Percentiles rank a stretch among this genome's conserved stretches.
Conservation (phyloP, 306 rosid genomes). For the Calophaca sinica region DNA sequence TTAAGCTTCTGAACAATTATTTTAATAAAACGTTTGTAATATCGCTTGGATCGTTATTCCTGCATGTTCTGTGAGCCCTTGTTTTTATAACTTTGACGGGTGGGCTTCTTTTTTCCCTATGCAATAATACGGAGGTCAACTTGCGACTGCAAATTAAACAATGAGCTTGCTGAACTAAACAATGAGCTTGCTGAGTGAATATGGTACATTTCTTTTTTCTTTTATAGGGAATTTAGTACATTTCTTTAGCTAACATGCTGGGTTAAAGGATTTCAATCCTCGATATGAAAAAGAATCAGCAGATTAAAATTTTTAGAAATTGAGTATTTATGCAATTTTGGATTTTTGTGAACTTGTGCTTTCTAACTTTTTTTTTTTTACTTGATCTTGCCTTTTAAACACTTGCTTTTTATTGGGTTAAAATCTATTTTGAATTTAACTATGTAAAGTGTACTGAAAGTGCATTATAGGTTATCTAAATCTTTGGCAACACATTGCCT, state of each 20-base stretch:
- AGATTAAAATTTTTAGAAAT: neutral
- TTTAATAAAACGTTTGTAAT: slow-evolving; percentile 49
- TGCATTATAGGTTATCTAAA: neutral
- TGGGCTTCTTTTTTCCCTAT: slow-evolving; percentile 51
- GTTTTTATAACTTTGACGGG: slow-evolving; percentile 40
- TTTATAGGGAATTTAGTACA: slow-evolving; percentile 3
- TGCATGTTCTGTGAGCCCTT: slow-evolving; percentile 53
- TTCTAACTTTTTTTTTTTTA: neutral
- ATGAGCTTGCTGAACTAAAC: too few relatives aligned
- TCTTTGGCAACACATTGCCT: too few relatives aligned
- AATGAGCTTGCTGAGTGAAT: slow-evolving; percentile 40
- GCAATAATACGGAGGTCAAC: slow-evolving; percentile 57
- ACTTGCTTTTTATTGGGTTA: neutral
- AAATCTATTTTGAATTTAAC: neutral
- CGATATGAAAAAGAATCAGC: neutral
- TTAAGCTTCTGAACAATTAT: slow-evolving; percentile 54
- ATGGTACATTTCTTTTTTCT: slow-evolving; percentile 32
- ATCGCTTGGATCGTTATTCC: slow-evolving; percentile 45
- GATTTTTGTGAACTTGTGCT: neutral
- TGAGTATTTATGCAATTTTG: neutral
- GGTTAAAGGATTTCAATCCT: neutral
- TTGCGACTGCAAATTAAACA: slow-evolving; percentile 38
- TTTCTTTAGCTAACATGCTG: slow-evolving; percentile 1
- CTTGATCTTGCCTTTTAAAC: neutral
- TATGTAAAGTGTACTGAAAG: neutral